A percentile compares a stretch with the other conserved stretches of the same genome.
These are phyloP conservation scores for Monilinia aucupariae DNA, from an alignment of 2,329 filamentous ascomycete species.

Conservation along the genomic window DNA sequence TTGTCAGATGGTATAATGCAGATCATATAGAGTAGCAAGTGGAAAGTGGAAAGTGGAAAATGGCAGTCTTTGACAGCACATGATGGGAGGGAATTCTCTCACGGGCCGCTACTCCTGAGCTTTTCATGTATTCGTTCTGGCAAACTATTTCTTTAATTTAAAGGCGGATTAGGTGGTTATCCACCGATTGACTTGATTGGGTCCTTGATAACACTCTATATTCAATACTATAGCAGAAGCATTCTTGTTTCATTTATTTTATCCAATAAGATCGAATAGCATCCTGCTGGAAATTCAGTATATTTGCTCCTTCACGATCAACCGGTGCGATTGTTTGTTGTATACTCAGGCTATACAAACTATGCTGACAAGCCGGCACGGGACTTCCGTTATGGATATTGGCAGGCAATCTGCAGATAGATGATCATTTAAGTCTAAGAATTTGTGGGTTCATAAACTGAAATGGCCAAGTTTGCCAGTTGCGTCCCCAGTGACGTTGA, in stretches of 20 bases:
- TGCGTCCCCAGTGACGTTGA: neutral
- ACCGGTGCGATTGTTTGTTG: neutral
- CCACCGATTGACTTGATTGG: neutral
- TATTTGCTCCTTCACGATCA: slow-evolving; percentile 10
- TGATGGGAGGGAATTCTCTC: slow-evolving; percentile 2
- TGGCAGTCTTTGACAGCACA: slow-evolving; percentile 12
- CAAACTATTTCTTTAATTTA: slow-evolving; percentile 8
- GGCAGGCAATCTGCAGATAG: neutral
- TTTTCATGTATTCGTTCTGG: neutral
- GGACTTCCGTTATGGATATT: slow-evolving; percentile 22
- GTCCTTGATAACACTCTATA: neutral
- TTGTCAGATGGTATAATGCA: slow-evolving; percentile 1
- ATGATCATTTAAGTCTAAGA: neutral
- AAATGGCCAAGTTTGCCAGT: neutral
- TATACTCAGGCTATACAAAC: slow-evolving; percentile 27
- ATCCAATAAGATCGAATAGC: neutral
- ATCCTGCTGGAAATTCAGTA: neutral
- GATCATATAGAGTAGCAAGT: slow-evolving; percentile 7
- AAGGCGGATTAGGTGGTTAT: neutral
- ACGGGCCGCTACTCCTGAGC: slow-evolving; percentile 16
- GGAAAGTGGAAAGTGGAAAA: slow-evolving; percentile 15
- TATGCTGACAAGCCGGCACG: slow-evolving; percentile 25
- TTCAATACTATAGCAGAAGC: neutral
- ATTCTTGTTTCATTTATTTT: neutral
- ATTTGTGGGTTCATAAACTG: neutral